Percentiles rank a stretch among this genome's conserved stretches.
phyloP scores from a whole-genome alignment of 2,329 filamentous ascomycete genomes.

The Pyrenophora seminiperda region DNA sequence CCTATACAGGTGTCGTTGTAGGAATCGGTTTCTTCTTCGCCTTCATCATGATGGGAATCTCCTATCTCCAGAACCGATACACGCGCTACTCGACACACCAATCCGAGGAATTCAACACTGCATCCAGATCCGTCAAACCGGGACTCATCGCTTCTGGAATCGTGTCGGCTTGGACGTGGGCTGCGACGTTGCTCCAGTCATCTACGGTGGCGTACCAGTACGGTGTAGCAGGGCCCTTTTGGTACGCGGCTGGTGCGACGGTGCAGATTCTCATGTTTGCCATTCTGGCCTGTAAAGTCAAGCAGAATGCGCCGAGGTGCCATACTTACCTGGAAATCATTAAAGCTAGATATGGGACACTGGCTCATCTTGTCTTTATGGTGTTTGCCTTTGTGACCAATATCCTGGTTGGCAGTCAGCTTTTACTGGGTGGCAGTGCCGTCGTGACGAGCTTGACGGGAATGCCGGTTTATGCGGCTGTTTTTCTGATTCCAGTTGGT shows the following conservation, averaged over 20 bases:
- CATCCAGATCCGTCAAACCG: constrained; percentile 52
- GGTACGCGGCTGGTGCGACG: constrained; percentile 53
- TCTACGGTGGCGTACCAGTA: constrained; percentile 39
- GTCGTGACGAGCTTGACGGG: constrained; percentile 52
- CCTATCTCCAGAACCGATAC: constrained; percentile 46
- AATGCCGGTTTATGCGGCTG: constrained; percentile 53
- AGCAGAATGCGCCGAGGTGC: constrained; percentile 48
- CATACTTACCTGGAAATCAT: constrained; percentile 53
- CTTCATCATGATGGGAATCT: constrained; percentile 43
- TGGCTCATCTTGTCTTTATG: constrained; percentile 50
- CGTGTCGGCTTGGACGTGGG: constrained; percentile 58
- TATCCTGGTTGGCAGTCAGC: constrained; percentile 51
- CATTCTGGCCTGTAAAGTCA: constrained; percentile 52
- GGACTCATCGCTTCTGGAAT: constrained; percentile 56
- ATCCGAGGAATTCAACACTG: constrained; percentile 57
- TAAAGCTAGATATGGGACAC: constrained; percentile 47
- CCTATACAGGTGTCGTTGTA: constrained; percentile 50
- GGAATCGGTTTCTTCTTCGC: constrained; percentile 54
- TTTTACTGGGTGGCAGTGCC: constrained; percentile 52
- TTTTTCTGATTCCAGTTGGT: constrained; percentile 52
- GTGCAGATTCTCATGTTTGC: constrained; percentile 54
- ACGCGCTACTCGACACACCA: constrained; percentile 49
- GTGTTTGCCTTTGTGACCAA: constrained; percentile 52
- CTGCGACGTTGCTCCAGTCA: constrained; percentile 48
- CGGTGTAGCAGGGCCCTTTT: constrained; percentile 40